Conservation (phyloP, 2,329 filamentous ascomycete species). For the Aspergillus transmontanensis region DNA sequence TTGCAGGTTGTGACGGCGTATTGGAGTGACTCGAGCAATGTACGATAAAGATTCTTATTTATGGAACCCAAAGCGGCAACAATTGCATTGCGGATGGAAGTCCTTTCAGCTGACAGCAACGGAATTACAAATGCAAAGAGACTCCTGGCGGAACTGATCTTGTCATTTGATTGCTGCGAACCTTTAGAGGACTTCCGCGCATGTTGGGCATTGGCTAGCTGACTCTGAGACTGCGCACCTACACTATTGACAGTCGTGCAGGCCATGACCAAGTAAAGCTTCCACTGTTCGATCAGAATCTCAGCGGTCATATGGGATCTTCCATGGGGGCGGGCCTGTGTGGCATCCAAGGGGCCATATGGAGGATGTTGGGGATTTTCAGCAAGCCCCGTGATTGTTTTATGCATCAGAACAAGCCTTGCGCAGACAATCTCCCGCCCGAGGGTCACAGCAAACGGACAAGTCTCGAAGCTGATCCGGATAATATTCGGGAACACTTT, state of each 20-base stretch:
- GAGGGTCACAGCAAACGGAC: slow-evolving; percentile 86
- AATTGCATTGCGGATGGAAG: slow-evolving; percentile 83
- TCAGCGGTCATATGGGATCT: slow-evolving; percentile 72
- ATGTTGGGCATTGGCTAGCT: slow-evolving; percentile 70
- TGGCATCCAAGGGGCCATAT: slow-evolving; percentile 37
- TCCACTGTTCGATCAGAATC: slow-evolving; percentile 95
- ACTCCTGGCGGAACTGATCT: slow-evolving; percentile 83
- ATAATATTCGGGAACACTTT: slow-evolving; percentile 97
- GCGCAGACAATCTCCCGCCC: slow-evolving; percentile 92
- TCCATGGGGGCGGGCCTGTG: slow-evolving; percentile 42
- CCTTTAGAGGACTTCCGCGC: slow-evolving; percentile 76
- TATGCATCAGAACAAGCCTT: slow-evolving; percentile 89
- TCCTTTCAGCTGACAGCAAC: slow-evolving; percentile 76
- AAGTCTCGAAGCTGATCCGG: slow-evolving; percentile 84
- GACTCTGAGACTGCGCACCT: slow-evolving; percentile 63
- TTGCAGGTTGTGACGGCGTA: slow-evolving; percentile 83
- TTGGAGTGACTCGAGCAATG: slow-evolving; percentile 85
- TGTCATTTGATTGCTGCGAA: slow-evolving; percentile 66
- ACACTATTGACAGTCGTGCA: slow-evolving; percentile 91
- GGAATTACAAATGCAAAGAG: slow-evolving; percentile 92
- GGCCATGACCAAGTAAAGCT: slow-evolving; percentile 93
- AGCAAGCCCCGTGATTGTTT: slow-evolving; percentile 75
- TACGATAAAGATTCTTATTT: slow-evolving; percentile 90
- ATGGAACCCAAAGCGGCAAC: slow-evolving; percentile 92
- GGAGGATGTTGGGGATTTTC: slow-evolving; percentile 65